A percentile compares a stretch with the other conserved stretches of the same genome.
phyloP scores from a whole-genome alignment of 164 flowering plant species.

The Buxus sempervirens region DNA sequence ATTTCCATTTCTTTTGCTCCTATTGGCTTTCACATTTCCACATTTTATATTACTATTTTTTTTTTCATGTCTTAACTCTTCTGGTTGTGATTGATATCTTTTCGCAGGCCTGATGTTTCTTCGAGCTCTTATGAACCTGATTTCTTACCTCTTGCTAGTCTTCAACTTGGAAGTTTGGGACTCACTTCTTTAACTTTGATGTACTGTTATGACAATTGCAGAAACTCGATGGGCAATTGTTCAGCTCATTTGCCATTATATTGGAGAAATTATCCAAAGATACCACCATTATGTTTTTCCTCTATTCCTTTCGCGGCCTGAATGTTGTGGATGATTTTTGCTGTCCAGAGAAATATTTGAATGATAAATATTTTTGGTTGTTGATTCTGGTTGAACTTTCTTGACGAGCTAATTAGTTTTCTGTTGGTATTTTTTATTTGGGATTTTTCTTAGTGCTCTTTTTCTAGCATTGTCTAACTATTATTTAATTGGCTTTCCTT shows the following conservation, averaged over 20 bases:
- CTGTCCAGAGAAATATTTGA: slow-evolving; percentile 11
- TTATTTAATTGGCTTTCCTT: not conserved
- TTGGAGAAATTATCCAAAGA: slow-evolving; percentile 14
- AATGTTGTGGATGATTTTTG: slow-evolving; percentile 19
- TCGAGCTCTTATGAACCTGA: slow-evolving; percentile 75
- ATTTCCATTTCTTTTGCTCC: not conserved
- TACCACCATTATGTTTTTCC: slow-evolving; percentile 1
- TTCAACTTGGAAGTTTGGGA: slow-evolving; percentile 87
- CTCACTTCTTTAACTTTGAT: slow-evolving; percentile 93
- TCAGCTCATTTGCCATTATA: slow-evolving; percentile 13
- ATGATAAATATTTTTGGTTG: slow-evolving; percentile 17
- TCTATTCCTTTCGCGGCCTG: slow-evolving; percentile 14
- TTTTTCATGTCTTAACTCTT: slow-evolving; percentile 13
- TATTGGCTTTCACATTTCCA: no score
- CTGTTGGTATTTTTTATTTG: slow-evolving; percentile 10
- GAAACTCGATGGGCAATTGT: slow-evolving; percentile 37
- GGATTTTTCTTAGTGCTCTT: not conserved
- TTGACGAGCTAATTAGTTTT: slow-evolving; percentile 15
- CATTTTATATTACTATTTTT: not conserved
- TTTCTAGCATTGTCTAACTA: slow-evolving; percentile 5
- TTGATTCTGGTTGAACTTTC: slow-evolving; percentile 6
- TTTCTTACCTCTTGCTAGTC: slow-evolving; percentile 57
- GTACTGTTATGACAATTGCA: slow-evolving; percentile 95
- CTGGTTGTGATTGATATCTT: slow-evolving; percentile 24
- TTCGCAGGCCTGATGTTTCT: slow-evolving; percentile 65